Conservation (phyloP, 805 yeast genomes). For the Priceomyces fermenticarens region DNA sequence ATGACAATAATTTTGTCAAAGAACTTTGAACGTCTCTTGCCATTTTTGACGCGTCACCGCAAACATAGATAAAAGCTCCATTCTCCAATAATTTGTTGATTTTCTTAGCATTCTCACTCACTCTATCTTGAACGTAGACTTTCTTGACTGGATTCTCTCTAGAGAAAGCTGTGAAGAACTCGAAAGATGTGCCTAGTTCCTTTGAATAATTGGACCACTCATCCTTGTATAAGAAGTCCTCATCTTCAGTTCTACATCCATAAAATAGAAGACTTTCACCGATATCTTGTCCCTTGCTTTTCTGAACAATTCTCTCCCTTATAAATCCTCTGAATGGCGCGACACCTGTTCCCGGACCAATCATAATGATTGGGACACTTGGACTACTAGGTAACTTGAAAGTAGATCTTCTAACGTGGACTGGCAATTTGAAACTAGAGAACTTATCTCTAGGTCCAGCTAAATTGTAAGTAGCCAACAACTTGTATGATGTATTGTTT, state of each 20-base stretch:
- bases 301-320: slow-evolving; percentile 71
- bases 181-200: slow-evolving; percentile 57
- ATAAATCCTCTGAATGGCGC: slow-evolving; percentile 97
- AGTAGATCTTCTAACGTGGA: slow-evolving; percentile 91
- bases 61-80: slow-evolving; percentile 90
- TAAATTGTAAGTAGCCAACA: slow-evolving; percentile 62
- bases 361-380: slow-evolving; percentile 77
- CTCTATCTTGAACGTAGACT: slow-evolving; percentile 82
- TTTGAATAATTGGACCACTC: slow-evolving; percentile 84
- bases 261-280: slow-evolving; percentile 79
- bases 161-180: slow-evolving; percentile 81
- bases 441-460: slow-evolving; percentile 76
- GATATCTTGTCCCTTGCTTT: slow-evolving; percentile 36
- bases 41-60: slow-evolving; percentile 97
- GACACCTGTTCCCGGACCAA: slow-evolving; percentile 98
- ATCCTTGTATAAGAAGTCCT: slow-evolving; percentile 81
- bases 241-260: slow-evolving; percentile 78
- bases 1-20: slow-evolving; percentile 58
- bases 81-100: slow-evolving; percentile 52
- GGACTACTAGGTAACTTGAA: slow-evolving; percentile 91
- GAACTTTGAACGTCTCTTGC: slow-evolving; percentile 87
- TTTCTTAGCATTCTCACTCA: slow-evolving; percentile 51
- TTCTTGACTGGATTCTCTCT: slow-evolving; percentile 57
- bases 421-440: slow-evolving; percentile 64
- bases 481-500: slow-evolving; percentile 39